phyloP scores from a whole-genome alignment of 306 rosid genomes.

The cucumber (Cucumis sativus) region Cucumber_9930_V3 NC_026659.2:26702501-26703000 shows the following conservation, averaged over 20 bases:
- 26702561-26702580: not conserved
- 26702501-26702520: not conserved
- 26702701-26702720: not conserved
- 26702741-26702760: slow-evolving; percentile 17
- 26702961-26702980: not conserved
- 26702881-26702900: not conserved
- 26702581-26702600: not conserved
- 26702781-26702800: slow-evolving; percentile 48
- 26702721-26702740: slow-evolving; percentile 6
- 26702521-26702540: not conserved
- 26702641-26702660: not conserved
- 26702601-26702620: not conserved
- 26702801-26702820: slow-evolving; percentile 63
- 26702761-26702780: slow-evolving; percentile 25
- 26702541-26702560: not conserved
- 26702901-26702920: not conserved
- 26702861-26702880: not conserved
- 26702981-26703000: slow-evolving; percentile 76
- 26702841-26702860: slow-evolving; percentile 29
- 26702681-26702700: not conserved
- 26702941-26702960: not conserved
- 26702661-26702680: not conserved
- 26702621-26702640: not conserved
- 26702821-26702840: slow-evolving; percentile 70
- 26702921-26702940: not conserved